Base-by-base conservation (phyloP, 208 protist genomes). In the Leishmania mexicana region DNA sequence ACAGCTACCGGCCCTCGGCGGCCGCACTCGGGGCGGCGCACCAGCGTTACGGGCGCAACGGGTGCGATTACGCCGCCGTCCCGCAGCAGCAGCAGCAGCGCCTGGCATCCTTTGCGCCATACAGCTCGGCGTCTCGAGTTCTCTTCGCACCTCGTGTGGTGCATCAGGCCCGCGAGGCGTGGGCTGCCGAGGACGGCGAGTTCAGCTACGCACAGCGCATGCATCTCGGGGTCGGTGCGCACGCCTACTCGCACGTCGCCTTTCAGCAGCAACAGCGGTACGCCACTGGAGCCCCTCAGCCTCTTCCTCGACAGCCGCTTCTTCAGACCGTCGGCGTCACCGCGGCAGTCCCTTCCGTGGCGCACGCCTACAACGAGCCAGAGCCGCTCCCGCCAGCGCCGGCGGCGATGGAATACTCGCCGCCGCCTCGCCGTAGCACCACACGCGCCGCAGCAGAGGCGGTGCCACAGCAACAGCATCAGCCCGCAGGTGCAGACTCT, bases 321-420 rank as follows among this genome's bases (percentile, higher is more conserved):
- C n/a, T 15, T 60, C n/a, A 24, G 1, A 10, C 47, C 47, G 47
- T 8, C n/a, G 31, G 49, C 53, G 24, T 42, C 24, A n/a, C 57
- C 35, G 38, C 40, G 31, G 40, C 75, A 38, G 3, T 7, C 19
- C 8, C 51, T 28, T 57, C 19, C 0, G 71, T 4, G 35, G 72
- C 60, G 13, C 82, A 85, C 72, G 64, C 77, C 19, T 85, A 85
- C 77, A 79, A 85, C 45, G 82, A 81, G 38, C 82, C 82, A 10
- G 82, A 85, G 72, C 76, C 82, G 77, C 35, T 38, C 31, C 35
- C 73, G 51, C 77, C 77, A 21, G 62, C 47, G 5, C 7, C 71
- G 40, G 60, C 49, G 24, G n/a, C 72, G 31, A 17, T 76, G 35
- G 82, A 74, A n/a, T 76, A 76, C 62, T 75, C 82, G n/a, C 77